Evolutionary conservation across 768 basidiomycete genomes (phyloP), one percentile per base, ranked within the genome.

Genomic region (Mycena epipterygia): DNA sequence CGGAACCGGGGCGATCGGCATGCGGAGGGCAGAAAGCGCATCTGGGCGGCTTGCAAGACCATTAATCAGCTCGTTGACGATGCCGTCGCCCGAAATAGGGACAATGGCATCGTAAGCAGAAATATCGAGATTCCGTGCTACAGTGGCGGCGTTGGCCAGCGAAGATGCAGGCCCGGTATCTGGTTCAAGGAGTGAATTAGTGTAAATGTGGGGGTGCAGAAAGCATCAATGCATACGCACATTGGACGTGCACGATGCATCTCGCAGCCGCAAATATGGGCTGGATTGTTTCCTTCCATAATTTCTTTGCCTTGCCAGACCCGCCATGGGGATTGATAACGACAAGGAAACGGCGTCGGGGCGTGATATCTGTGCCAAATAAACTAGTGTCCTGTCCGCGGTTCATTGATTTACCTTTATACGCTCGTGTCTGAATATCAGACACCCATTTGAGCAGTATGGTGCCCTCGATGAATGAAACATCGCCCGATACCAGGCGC

Each of bases 261-360:
- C 81, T 80, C 4, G 90, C 88, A 2, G 87, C 88, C 8, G 79
- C 79, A 59, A 91, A 77, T 61, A 91, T 84, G 0, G 90, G 90
- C 73, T 87, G 83, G 3, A 90, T 84, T 16, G 79, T 80, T 32
- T 78, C 79, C 2, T 78, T 67, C 55, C 82, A 91, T 0, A 85
- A 75, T 0, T 75, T 62, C 29, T 73, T 74, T 0, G 85, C 88
- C 67, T 84, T 86, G 14, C 90, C 90, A 87, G 90, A 71, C 8
- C 90, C 90, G 46, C 90, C 87, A 39, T 81, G 74, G 1, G 90
- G 90, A 71, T 91, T 91, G 25, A 91, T 79, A 56, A 91, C 70
- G 16, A 90, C 83, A 42, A 84, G 84, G 33, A 91, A 74, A 6
- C 77, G 75, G 56, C 85, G 81, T 57, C 81, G 69, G n/a, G 79